phyloP scores from a whole-genome alignment of 257 asterid species.

The Penstemon barbatus region DNA sequence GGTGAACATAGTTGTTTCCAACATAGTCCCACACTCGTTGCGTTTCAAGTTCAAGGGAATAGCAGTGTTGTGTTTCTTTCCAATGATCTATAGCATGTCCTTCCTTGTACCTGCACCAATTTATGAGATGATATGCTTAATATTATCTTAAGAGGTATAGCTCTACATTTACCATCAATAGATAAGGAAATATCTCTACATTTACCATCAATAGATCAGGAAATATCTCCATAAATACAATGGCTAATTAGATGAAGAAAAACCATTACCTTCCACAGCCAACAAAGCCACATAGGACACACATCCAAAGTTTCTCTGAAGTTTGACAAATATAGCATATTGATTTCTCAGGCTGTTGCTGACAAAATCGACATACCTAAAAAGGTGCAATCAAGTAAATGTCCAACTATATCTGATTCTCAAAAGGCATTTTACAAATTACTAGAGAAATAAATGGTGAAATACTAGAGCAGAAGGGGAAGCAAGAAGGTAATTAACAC shows the following conservation, averaged over 20 bases:
- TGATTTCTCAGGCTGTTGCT: constrained; percentile 97
- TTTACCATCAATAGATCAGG: constrained; percentile 25
- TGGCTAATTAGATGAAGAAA: constrained; percentile 21
- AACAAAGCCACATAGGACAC: constrained; percentile 88
- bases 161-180: constrained; percentile 26
- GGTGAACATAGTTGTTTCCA: constrained; percentile 97
- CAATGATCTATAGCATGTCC: constrained; percentile 87
- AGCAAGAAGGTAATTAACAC: constrained; percentile 21
- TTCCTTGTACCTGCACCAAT: constrained; percentile 58
- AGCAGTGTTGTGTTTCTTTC: constrained; percentile 96
- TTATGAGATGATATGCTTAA: constrained; percentile 18
- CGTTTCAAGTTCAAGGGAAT: constrained; percentile 95
- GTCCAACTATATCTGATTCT: constrained; percentile 22
- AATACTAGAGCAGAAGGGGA: constrained; percentile 19
- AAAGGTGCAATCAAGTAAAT: constrained; percentile 30
- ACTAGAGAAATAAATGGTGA: constrained; percentile 5
- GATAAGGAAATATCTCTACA: constrained; percentile 22
- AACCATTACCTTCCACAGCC: constrained; percentile 84
- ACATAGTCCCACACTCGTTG: constrained; percentile 96
- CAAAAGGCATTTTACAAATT: constrained; percentile 21
- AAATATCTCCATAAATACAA: constrained; percentile 17
- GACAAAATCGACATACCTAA: constrained; percentile 97
- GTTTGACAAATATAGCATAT: constrained; percentile 78
- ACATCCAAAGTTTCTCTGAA: constrained; percentile 96
- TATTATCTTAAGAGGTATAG: constrained; percentile 24